phyloP scores from a whole-genome alignment of 1,139 yeast species.

The Sugiyamaella sp. region DNA sequence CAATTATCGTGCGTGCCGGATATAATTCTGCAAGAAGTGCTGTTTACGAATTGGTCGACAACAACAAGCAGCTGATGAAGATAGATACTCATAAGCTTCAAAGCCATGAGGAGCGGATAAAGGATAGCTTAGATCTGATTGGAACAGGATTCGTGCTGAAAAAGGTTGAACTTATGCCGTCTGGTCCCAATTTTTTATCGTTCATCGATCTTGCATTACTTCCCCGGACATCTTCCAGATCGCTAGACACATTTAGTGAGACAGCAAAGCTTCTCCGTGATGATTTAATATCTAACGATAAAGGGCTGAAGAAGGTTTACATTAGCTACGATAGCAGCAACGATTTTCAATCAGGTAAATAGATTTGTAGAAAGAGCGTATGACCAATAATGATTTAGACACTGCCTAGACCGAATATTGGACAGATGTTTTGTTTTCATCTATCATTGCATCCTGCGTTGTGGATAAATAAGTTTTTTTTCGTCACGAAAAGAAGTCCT shows the following conservation, averaged over 20 bases:
- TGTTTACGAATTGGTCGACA: slow-evolving; percentile 74
- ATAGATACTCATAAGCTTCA: slow-evolving; percentile 29
- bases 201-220: slow-evolving; percentile 23
- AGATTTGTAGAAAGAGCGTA: neutral
- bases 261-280: slow-evolving; percentile 43
- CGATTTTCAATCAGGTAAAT: neutral
- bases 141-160: slow-evolving; percentile 37
- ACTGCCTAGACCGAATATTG: too few relatives aligned
- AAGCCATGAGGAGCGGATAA: slow-evolving; percentile 27
- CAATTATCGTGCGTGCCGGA: slow-evolving; percentile 82
- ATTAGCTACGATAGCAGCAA: slow-evolving; percentile 11
- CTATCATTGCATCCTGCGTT: too few relatives aligned
- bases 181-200: slow-evolving; percentile 36
- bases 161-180: slow-evolving; percentile 34
- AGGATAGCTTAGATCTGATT: slow-evolving; percentile 24
- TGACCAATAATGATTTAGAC: neutral
- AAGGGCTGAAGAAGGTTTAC: slow-evolving; percentile 42
- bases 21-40: slow-evolving; percentile 71
- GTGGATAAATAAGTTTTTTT: too few relatives aligned
- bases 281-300: slow-evolving; percentile 41
- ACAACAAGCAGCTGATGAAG: slow-evolving; percentile 31
- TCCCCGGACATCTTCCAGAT: neutral
- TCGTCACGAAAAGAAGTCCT: too few relatives aligned
- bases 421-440: neutral
- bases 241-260: slow-evolving; percentile 49